Base-by-base conservation (phyloP, 495 filamentous ascomycete species). In the Aspergillus nidulans region DNA sequence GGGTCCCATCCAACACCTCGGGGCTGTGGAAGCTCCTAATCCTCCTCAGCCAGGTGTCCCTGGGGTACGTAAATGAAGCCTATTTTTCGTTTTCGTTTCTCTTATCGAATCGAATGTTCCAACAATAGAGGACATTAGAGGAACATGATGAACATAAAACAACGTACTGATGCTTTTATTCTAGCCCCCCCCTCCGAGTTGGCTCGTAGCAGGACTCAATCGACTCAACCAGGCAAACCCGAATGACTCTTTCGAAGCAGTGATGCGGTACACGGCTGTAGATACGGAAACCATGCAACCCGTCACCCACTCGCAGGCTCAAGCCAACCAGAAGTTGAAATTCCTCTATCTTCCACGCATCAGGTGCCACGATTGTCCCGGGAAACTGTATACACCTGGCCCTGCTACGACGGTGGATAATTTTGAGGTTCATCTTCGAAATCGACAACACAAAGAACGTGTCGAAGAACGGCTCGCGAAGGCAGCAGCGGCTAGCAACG, bases 311-410 rank as follows among this genome's bases (percentile, higher is more conserved):
- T 60, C 77, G 12, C 68, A 79, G 47, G 69, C 72, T 15, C 70
- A 79, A 20, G 69, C 81, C 4, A 63, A 69, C 8, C 66, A 71
- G 52, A 74, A 67, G 50, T 69, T 88, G 55, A 86, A 88, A 69
- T 88, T 82, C 40, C 81, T 86, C 69, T 95, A 82, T 57, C 76
- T 95, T 36, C 91, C 94, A 1, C 81, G 94, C 25, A 96, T 97
- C 51, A 80, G 86, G 30, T 98, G 94, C 63, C 81, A 83, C 39
- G 94, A 97, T 65, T 97, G 94, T 70, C 89, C 92, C 2, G 90
- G 91, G 30, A 97, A 96, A 67, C 72, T 95, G 26, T 98, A 98
- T 67, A 96, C 88, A 0, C 87, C 90, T 1, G 88, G 89, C 0
- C 92, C 92, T 0, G 89, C 83, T 20, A 85, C 79, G 63, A 90